phyloP scores from a whole-genome alignment of 2,329 filamentous ascomycete species.

The Calonectria pauciramosa region DNA sequence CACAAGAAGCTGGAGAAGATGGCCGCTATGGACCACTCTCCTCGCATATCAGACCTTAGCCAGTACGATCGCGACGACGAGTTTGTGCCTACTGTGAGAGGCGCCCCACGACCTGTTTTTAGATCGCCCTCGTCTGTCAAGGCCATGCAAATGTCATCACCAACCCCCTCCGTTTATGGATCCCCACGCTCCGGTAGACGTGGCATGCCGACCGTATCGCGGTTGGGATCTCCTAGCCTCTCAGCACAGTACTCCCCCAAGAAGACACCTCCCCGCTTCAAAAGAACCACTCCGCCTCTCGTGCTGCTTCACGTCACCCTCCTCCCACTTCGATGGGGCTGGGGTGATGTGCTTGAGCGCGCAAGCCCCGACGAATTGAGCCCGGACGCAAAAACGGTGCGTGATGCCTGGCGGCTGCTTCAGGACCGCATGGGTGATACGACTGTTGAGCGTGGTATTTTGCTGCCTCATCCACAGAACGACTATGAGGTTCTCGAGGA shows the following conservation, averaged over 20 bases:
- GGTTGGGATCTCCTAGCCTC: constrained; percentile 67
- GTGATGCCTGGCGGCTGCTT: constrained; percentile 75
- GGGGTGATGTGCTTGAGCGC: constrained; percentile 68
- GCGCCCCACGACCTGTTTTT: constrained; percentile 74
- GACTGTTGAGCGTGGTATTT: constrained; percentile 78
- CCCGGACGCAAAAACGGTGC: constrained; percentile 64
- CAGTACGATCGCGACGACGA: constrained; percentile 61
- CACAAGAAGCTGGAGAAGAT: constrained; percentile 51
- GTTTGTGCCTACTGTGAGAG: constrained; percentile 68
- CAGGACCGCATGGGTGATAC: constrained; percentile 80
- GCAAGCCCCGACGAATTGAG: constrained; percentile 57
- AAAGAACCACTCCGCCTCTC: constrained; percentile 72
- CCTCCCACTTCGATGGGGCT: constrained; percentile 77
- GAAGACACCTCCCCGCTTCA: constrained; percentile 71
- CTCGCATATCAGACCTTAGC: constrained; percentile 65
- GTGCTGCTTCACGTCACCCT: constrained; percentile 85
- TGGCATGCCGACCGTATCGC: constrained; percentile 64
- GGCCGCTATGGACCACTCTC: constrained; percentile 51
- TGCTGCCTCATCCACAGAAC: constrained; percentile 83
- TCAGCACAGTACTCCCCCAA: constrained; percentile 69
- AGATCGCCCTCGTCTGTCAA: constrained; percentile 78
- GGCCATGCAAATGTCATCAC: constrained; percentile 80
- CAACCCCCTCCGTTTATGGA: constrained; percentile 68
- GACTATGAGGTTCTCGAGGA: constrained; percentile 87
- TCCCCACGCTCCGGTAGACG: constrained; percentile 69